These are phyloP conservation scores for Macadamia tetraphylla DNA, from an alignment of 164 flowering plant genomes.

Conservation along the genomic window DNA sequence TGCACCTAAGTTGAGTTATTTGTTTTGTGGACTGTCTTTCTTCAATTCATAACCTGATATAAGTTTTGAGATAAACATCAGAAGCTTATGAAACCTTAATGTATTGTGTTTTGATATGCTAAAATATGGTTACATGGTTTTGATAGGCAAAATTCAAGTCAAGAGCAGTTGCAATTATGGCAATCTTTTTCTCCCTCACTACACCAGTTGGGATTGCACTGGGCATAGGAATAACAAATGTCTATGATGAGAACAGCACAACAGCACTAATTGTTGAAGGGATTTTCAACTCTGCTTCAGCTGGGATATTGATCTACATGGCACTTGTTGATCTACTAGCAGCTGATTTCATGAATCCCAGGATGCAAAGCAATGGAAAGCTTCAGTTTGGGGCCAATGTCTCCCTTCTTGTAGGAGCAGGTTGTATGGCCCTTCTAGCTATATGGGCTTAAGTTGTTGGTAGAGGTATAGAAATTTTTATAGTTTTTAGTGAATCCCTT, in stretches of 20 bases:
- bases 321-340: slow-evolving; percentile 28
- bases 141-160: slow-evolving; percentile 23
- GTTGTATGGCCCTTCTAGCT: slow-evolving; percentile 25
- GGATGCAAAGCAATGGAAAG: slow-evolving; percentile 18
- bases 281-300: slow-evolving; percentile 19
- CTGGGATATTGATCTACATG: slow-evolving; percentile 30
- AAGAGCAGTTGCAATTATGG: slow-evolving; percentile 9
- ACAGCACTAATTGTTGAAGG: slow-evolving; percentile 21
- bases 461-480: too few species aligned
- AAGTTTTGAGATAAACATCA: too few species aligned
- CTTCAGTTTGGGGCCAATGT: slow-evolving; percentile 22
- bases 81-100: too few species aligned
- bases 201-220: slow-evolving; percentile 26
- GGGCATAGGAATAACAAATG: slow-evolving; percentile 16
- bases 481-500: too few species aligned
- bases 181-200: slow-evolving; percentile 26
- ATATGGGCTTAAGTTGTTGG: slow-evolving; percentile 20
- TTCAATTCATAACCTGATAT: too few species aligned
- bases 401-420: slow-evolving; percentile 38
- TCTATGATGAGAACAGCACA: slow-evolving; percentile 15
- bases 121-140: not conserved
- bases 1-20: too few species aligned
- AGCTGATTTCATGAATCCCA: slow-evolving; percentile 28
- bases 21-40: too few species aligned
- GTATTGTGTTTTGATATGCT: not conserved